Evolutionary conservation across 2,329 filamentous ascomycete genomes (phyloP).

Genomic region (Penicillium sp.): DNA sequence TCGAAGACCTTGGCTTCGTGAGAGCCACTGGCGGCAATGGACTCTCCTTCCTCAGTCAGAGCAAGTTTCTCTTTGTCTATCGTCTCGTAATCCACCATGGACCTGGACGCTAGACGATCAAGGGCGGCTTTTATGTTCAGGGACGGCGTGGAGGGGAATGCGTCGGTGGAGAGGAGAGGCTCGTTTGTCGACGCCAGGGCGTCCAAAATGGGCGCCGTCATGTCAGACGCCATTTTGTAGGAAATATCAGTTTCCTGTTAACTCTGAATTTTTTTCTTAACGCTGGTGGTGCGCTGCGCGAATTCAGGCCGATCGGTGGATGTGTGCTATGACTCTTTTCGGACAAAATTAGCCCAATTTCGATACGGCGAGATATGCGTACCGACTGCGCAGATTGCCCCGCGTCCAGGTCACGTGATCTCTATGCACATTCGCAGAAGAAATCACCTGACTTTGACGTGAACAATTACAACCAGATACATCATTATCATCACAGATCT

Average conservation of each 20-base stretch:
- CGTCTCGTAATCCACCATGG: slow-evolving; percentile 82
- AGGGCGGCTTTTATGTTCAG: slow-evolving; percentile 77
- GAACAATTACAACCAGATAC: no score
- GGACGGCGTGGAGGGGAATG: slow-evolving; percentile 64
- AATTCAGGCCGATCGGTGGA: neutral
- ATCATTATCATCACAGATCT: neutral
- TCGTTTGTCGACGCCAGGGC: slow-evolving; percentile 58
- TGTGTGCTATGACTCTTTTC: slow-evolving; percentile 17
- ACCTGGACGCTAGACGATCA: slow-evolving; percentile 77
- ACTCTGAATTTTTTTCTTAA: neutral
- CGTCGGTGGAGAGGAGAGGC: slow-evolving; percentile 63
- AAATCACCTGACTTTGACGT: no score
- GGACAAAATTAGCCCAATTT: slow-evolving; percentile 16
- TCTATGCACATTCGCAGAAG: no score
- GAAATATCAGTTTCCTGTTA: neutral
- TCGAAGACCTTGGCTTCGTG: slow-evolving; percentile 81
- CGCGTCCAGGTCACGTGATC: slow-evolving; percentile 8
- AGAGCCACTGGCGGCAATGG: slow-evolving; percentile 70
- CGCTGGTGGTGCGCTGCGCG: slow-evolving; percentile 18
- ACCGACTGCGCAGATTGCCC: slow-evolving; percentile 10
- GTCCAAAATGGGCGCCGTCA: slow-evolving; percentile 62
- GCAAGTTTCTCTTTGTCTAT: slow-evolving; percentile 73
- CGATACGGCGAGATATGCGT: slow-evolving; percentile 14
- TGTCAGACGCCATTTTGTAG: slow-evolving; percentile 47
- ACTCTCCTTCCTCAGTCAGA: slow-evolving; percentile 70